Base-by-base conservation (phyloP, 768 basidiomycete species). In the Leccinum subgranulosum region DNA sequence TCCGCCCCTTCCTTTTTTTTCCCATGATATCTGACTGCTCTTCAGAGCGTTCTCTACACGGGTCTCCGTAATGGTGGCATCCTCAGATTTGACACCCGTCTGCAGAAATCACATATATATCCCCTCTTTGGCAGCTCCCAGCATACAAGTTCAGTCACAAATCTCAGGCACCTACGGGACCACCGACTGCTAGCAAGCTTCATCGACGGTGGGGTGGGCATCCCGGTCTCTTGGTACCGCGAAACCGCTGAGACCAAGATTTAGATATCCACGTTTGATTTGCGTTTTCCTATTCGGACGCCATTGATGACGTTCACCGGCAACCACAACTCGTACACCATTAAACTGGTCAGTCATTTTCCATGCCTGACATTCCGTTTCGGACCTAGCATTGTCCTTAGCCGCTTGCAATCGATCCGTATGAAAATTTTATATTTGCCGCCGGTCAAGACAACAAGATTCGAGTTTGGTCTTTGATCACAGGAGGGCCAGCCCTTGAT, bases 391-490 rank as follows among this genome's bases (percentile, higher is more conserved):
- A 25, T 54, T 51, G 21, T 43, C 46, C 48, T 27, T 63, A 91
- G 89, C 88, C 88, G 6, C 75, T 89, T 6, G 74, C 81, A 1
- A 64, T 83, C 17, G 87, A 90, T 60, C 80, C 83, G 0, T 59
- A 69, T 8, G 76, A 85, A 49, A 75, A 81, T 28, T 80, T 86
- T 51, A 65, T 92, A 17, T 88, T 88, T 57, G 85, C 85, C 9
- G 86, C 86, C 0, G 88, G 88, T 10, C 79, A 84, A 59, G 89
- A 92, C 69, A 60, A 72, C 45, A 77, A 76, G 31, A 79, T 91
- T 57, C 82, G 87, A 23, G 80, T 79, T 3, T 92, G 90, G 90
- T 87, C 87, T 11, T 68, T 91, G 9, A 76, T 70, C 15, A 81
- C 79, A 8, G 88, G 87, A 5, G 71, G 71, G 23, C 59, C 57